These are phyloP conservation scores for Nasturtium officinale DNA, from an alignment of 345 rosid species.

Conservation along the genomic window DNA sequence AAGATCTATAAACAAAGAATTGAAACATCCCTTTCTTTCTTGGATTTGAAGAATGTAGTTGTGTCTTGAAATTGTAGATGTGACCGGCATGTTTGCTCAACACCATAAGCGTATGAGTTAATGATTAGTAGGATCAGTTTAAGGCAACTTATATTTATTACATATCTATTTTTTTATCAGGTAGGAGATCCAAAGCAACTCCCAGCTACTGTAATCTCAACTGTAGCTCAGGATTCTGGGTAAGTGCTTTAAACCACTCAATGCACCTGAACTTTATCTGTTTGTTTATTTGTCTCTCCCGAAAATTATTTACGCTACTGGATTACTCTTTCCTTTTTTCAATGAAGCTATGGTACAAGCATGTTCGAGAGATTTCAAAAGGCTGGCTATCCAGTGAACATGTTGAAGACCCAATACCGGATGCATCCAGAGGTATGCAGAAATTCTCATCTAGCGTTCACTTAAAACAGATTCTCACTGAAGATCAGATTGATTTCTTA, in stretches of 20 bases:
- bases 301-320: background rate
- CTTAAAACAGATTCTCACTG: background rate
- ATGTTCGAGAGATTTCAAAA: constrained; percentile 93
- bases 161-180: constrained; percentile 46
- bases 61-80: constrained; percentile 18
- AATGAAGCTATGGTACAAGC: constrained; percentile 83
- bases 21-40: background rate
- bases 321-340: constrained; percentile 15
- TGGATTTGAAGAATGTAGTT: background rate
- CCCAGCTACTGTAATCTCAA: constrained; percentile 96
- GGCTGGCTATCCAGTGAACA: constrained; percentile 92
- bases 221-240: constrained; percentile 76
- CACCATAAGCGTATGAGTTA: constrained; percentile 12
- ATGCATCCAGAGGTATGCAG: constrained; percentile 94
- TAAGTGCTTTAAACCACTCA: constrained; percentile 39
- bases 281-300: constrained; percentile 1
- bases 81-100: background rate
- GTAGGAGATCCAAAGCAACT: constrained; percentile 97
- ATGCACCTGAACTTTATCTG: background rate
- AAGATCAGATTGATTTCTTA: background rate
- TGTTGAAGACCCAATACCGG: constrained; percentile 92
- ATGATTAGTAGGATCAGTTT: background rate
- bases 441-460: background rate
- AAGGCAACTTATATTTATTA: constrained; percentile 17
- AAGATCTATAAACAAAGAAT: constrained; percentile 13